phyloP scores from a whole-genome alignment of 2,329 filamentous ascomycete genomes.

The Aulographum hederae region DNA sequence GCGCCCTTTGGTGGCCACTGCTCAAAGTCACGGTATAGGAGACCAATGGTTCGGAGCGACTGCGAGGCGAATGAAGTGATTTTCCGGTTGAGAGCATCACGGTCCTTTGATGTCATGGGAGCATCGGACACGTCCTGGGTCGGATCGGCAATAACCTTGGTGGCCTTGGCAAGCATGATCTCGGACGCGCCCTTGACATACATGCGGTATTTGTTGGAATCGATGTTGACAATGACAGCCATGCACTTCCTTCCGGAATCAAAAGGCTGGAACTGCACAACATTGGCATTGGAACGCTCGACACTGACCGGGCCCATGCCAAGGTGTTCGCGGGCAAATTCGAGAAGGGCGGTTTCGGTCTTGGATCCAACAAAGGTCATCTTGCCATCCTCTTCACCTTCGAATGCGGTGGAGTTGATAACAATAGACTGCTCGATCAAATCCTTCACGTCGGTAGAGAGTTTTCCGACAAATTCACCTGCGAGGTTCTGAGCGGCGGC shows the following conservation, averaged over 20 bases:
- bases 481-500: conserved; percentile 19
- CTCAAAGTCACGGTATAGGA: conserved; percentile 70
- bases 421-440: conserved; percentile 24
- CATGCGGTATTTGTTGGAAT: conserved; percentile 37
- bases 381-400: conserved; percentile 42
- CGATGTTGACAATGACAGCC: conserved; percentile 38
- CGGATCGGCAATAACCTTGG: conserved; percentile 38
- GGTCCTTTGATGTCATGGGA: conserved; percentile 37
- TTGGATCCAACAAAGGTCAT: conserved; percentile 53
- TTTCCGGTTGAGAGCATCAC: conserved; percentile 40
- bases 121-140: conserved; percentile 35
- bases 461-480: conserved; percentile 35
- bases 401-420: conserved; percentile 53
- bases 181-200: conserved; percentile 33
- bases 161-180: conserved; percentile 29
- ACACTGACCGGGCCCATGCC: conserved; percentile 40
- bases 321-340: conserved; percentile 47
- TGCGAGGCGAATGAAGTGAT: conserved; percentile 64
- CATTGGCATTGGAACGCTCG: conserved; percentile 41
- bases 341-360: conserved; percentile 58
- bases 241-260: conserved; percentile 53
- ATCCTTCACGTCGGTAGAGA: conserved; percentile 33
- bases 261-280: conserved; percentile 40
- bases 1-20: conserved; percentile 58
- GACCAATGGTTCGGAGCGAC: conserved; percentile 68